phyloP scores from a whole-genome alignment of 2,329 filamentous ascomycete genomes.

The Coniochaeta ligniaria region DNA sequence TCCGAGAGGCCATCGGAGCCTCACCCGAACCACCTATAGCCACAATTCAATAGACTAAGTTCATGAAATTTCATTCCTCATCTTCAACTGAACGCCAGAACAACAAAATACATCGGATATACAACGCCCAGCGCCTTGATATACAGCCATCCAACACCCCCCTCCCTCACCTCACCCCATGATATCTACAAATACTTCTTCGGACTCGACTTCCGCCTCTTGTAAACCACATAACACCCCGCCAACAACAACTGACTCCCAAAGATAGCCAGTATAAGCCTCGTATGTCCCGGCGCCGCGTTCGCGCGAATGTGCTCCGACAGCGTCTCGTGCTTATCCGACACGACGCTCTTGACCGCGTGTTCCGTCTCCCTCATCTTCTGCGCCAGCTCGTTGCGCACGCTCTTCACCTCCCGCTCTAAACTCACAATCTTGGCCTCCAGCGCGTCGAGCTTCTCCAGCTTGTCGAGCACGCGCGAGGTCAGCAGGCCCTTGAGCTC shows the following conservation, averaged over 20 bases:
- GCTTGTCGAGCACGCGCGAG: conserved; percentile 33
- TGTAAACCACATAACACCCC: conserved; percentile 68
- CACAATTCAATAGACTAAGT: not conserved
- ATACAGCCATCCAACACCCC: not conserved
- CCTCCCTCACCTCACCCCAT: not conserved
- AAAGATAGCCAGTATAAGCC: conserved; percentile 62
- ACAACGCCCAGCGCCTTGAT: not conserved
- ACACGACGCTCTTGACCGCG: conserved; percentile 44
- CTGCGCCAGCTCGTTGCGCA: conserved; percentile 46
- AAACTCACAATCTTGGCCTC: conserved; percentile 41
- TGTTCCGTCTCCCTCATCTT: conserved; percentile 44
- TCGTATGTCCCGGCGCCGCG: conserved; percentile 40
- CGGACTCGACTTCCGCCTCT: conserved; percentile 65
- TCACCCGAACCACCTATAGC: not conserved
- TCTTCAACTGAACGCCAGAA: not conserved
- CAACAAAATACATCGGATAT: not conserved
- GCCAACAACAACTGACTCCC: conserved; percentile 67
- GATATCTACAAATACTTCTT: conserved; percentile 75
- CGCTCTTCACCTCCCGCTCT: conserved; percentile 49
- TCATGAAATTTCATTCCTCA: not conserved
- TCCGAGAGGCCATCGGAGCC: too few species aligned
- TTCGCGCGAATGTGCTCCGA: conserved; percentile 38
- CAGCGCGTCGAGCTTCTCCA: conserved; percentile 37
- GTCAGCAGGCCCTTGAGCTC: conserved; percentile 37
- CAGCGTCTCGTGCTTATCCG: conserved; percentile 37